Evolutionary conservation across 306 rosid species (phyloP), one percentile per base, ranked within the genome.

Genomic region (Phaseolus lunatus): DNA sequence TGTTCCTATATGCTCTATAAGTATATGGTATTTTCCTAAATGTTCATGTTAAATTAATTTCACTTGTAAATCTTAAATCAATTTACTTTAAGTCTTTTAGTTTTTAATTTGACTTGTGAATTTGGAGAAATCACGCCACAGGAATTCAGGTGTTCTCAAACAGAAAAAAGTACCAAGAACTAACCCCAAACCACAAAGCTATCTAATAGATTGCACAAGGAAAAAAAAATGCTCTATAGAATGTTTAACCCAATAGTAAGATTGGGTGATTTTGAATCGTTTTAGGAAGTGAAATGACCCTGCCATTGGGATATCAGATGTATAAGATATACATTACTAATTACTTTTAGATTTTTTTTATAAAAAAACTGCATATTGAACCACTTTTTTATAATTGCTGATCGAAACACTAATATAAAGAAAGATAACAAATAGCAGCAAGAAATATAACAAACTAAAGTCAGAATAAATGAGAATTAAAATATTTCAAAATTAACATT

Each of bases 401-500:
- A 39, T 64, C 31, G 11, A 66, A 35, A 18, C 9, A 8, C 70
- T 37, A 53, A 66, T 13, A n/a, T 39, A 19, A 3, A 65, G 50
- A 33, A 20, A 49, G 37, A 76, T 24, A 33, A 50, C 22, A 22
- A 75, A 45, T 26, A 75, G 33, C 15, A 27, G n/a, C 13, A 58
- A 35, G 14, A 58, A 18, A 67, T 67, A 20, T 41, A 65, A 65
- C 31, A 67, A 74, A 62, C 22, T 31, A 49, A 44, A 56, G 73
- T 35, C 26, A 26, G 27, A 73, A 47, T 50, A 78, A 18, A 47
- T 67, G 29, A 35, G 19, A 58, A 78, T 61, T 27, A 5, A 29
- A 59, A 67, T 56, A 19, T 47, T 29, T 74, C 78, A 83, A 78
- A 82, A 67, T 49, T 78, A 77, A 47, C 69, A 64, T 45, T 78